Percentiles rank a stretch among this genome's conserved stretches.
Evolutionary conservation across 495 filamentous ascomycete species (phyloP).

Genomic region (Penicillium salamii): DNA sequence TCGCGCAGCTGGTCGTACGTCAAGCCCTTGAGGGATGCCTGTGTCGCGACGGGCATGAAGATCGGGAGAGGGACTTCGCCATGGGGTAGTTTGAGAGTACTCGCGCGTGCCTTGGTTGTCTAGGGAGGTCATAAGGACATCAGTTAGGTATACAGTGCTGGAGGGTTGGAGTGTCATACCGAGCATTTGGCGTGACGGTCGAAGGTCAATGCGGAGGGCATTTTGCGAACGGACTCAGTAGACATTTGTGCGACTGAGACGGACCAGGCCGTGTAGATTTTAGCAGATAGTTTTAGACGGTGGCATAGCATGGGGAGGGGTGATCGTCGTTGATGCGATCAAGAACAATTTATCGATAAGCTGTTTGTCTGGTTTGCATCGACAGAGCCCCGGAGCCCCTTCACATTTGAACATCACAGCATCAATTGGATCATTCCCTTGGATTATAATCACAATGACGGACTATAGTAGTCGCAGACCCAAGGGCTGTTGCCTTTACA

Average conservation of each 20-base stretch:
- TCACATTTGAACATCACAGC: no score
- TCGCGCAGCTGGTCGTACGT: constrained; percentile 88
- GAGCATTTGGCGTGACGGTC: constrained; percentile 81
- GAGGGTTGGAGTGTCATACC: constrained; percentile 43
- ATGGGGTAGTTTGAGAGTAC: constrained; percentile 84
- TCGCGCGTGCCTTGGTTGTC: constrained; percentile 95
- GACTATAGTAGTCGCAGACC: no score
- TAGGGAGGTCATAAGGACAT: constrained; percentile 29
- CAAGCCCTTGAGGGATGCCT: constrained; percentile 91
- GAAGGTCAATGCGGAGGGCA: constrained; percentile 77
- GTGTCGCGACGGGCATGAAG: constrained; percentile 99
- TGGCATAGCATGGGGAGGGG: constrained; percentile 20
- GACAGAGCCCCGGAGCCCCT: no score
- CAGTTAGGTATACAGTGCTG: neutral
- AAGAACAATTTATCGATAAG: constrained; percentile 21
- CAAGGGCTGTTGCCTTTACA: no score
- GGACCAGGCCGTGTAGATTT: neutral
- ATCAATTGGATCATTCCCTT: no score
- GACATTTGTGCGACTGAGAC: constrained; percentile 35
- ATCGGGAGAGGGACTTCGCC: constrained; percentile 84
- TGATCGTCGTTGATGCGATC: constrained; percentile 13
- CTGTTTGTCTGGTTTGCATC: constrained; percentile 28
- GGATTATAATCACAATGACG: no score
- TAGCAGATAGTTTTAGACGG: constrained; percentile 6
- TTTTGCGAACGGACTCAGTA: constrained; percentile 47